These are phyloP conservation scores for Starmerella sirachaensis DNA, from an alignment of 805 yeast genomes.

Conservation along the genomic window DNA sequence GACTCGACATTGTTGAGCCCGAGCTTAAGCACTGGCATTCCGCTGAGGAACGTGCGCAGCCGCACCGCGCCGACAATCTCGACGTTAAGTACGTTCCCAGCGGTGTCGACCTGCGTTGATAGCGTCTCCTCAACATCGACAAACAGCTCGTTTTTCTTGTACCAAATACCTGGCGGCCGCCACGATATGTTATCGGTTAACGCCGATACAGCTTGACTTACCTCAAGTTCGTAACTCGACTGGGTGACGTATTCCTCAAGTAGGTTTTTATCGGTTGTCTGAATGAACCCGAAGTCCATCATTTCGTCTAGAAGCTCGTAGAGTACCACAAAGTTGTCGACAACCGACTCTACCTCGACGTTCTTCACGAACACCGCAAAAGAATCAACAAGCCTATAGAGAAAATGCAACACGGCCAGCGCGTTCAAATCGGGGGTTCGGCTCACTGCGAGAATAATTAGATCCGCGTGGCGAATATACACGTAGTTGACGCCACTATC, in stretches of 20 bases:
- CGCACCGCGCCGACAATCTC: constrained; percentile 61
- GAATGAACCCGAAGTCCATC: constrained; percentile 81
- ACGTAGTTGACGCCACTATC: constrained; percentile 43
- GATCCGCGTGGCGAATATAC: constrained; percentile 42
- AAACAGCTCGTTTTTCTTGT: constrained; percentile 81
- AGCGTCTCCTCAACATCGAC: constrained; percentile 71
- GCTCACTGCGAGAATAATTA: constrained; percentile 28
- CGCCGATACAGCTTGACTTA: constrained; percentile 51
- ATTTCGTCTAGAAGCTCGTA: constrained; percentile 82
- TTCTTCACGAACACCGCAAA: constrained; percentile 37
- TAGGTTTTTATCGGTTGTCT: constrained; percentile 66
- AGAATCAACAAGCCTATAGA: constrained; percentile 37
- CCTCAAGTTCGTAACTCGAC: constrained; percentile 34
- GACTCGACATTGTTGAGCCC: constrained; percentile 45
- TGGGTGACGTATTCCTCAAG: constrained; percentile 67
- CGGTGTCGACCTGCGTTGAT: constrained; percentile 46
- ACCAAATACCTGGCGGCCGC: constrained; percentile 84
- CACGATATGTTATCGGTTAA: constrained; percentile 72
- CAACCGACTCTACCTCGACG: constrained; percentile 46
- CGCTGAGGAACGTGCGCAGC: constrained; percentile 67
- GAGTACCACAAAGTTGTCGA: constrained; percentile 61
- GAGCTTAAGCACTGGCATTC: constrained; percentile 74
- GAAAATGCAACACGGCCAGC: constrained; percentile 46
- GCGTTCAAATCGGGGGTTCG: constrained; percentile 33
- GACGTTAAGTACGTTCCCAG: constrained; percentile 34